phyloP scores from a whole-genome alignment of 768 basidiomycete species.

The Lentinus brumalis region DNA sequence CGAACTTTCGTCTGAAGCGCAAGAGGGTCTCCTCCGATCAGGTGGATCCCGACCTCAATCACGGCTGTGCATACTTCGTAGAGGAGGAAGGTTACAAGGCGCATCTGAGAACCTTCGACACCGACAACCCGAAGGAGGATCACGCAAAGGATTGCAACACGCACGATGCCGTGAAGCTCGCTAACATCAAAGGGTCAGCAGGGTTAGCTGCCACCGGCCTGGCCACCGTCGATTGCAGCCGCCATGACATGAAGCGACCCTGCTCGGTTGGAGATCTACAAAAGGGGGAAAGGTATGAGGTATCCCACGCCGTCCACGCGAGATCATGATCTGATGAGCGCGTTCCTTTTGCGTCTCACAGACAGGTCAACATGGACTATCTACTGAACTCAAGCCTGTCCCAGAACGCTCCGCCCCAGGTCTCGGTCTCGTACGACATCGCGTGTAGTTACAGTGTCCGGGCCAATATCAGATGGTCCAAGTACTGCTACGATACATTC shows the following conservation, averaged over 20 bases:
- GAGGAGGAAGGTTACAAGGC: conserved; percentile 22
- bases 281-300: conserved; percentile 31
- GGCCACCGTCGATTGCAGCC: conserved; percentile 13
- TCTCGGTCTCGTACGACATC: too few species aligned
- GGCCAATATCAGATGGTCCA: too few species aligned
- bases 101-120: conserved; percentile 13
- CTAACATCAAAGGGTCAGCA: conserved; percentile 4
- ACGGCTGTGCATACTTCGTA: conserved; percentile 31
- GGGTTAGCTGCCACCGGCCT: conserved; percentile 18
- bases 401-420: too few species aligned
- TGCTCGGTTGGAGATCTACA: conserved; percentile 29
- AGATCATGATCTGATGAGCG: too few species aligned
- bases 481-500: too few species aligned
- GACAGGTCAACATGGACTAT: too few species aligned
- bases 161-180: conserved; percentile 17
- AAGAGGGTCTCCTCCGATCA: conserved; percentile 14
- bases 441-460: too few species aligned
- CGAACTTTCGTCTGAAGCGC: conserved; percentile 32
- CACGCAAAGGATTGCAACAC: conserved; percentile 22
- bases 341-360: too few species aligned
- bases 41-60: conserved; percentile 24
- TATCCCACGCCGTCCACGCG: too few species aligned
- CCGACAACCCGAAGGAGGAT: conserved; percentile 16
- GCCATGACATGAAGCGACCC: conserved; percentile 26
- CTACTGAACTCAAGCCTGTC: too few species aligned